Percentiles rank a stretch among this genome's conserved stretches.
Evolutionary conservation across 2,329 filamentous ascomycete species (phyloP).

Genomic region (Septoria petroselini): DNA sequence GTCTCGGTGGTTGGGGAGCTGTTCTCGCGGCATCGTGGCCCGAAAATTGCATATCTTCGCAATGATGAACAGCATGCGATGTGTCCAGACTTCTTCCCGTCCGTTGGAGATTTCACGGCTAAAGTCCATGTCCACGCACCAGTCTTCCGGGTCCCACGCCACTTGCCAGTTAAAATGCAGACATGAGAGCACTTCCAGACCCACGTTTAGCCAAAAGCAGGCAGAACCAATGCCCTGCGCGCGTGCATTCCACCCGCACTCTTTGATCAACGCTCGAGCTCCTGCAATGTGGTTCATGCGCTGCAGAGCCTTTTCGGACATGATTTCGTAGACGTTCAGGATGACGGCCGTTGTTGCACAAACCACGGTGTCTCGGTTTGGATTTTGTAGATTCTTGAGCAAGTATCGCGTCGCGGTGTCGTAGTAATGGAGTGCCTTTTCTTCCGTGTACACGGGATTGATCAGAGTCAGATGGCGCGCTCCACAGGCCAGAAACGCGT

Average conservation of each 20-base stretch:
- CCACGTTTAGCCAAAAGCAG: conserved; percentile 92
- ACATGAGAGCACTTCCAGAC: conserved; percentile 85
- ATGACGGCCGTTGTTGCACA: conserved; percentile 86
- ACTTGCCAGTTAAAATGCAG: conserved; percentile 83
- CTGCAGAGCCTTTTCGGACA: conserved; percentile 74
- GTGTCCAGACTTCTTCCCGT: conserved; percentile 79
- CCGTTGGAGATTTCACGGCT: conserved; percentile 55
- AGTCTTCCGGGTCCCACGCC: conserved; percentile 85
- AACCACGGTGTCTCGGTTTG: conserved; percentile 75
- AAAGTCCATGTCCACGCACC: conserved; percentile 81
- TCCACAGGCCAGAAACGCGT: conserved; percentile 84
- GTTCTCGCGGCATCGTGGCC: conserved; percentile 61
- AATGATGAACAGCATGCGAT: conserved; percentile 83
- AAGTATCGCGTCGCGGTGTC: conserved; percentile 79
- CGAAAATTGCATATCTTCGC: conserved; percentile 85
- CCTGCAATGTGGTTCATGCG: conserved; percentile 89
- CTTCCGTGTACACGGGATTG: conserved; percentile 67
- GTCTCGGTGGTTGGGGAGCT: conserved; percentile 54
- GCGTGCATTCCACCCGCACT: conserved; percentile 82
- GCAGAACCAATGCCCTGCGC: conserved; percentile 76
- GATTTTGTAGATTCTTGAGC: conserved; percentile 73
- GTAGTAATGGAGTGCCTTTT: conserved; percentile 79
- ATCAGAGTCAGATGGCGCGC: conserved; percentile 74
- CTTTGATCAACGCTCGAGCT: conserved; percentile 78
- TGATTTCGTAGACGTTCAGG: conserved; percentile 88